These are phyloP conservation scores for Ascochyta lentis DNA, from an alignment of 2,329 filamentous ascomycete species.

Conservation along the genomic window DNA sequence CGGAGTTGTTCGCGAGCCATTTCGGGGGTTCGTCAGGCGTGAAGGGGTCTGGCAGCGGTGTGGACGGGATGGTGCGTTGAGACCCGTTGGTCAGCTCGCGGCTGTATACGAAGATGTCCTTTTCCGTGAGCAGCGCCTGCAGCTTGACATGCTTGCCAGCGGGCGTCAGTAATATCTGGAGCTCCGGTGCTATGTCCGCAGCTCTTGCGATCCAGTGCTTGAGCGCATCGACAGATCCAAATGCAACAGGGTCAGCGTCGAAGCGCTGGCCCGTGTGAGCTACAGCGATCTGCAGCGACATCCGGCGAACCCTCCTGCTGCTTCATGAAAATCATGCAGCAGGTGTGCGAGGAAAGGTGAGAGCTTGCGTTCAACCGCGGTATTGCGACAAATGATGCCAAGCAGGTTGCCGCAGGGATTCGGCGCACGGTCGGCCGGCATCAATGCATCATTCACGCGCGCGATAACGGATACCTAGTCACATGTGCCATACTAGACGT, in stretches of 20 bases:
- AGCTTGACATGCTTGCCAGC: conserved; percentile 84
- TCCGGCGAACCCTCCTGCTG: conserved; percentile 56
- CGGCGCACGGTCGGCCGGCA: conserved; percentile 32
- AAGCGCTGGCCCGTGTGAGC: conserved; percentile 92
- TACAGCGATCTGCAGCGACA: conserved; percentile 90
- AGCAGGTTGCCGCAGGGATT: conserved; percentile 38
- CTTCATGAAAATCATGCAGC: conserved; percentile 25
- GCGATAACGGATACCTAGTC: conserved; percentile 17
- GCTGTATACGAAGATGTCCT: conserved; percentile 92
- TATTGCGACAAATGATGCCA: conserved; percentile 33
- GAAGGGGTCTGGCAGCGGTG: conserved; percentile 63
- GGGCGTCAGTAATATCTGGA: conserved; percentile 86
- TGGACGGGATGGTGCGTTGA: conserved; percentile 59
- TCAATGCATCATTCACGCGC: conserved; percentile 27
- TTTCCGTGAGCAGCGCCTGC: conserved; percentile 81
- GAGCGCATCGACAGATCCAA: conserved; percentile 82
- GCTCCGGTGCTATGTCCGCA: conserved; percentile 74
- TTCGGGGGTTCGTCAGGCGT: conserved; percentile 74
- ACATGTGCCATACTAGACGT: conserved; percentile 9
- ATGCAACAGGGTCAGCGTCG: conserved; percentile 75
- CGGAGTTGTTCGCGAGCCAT: conserved; percentile 77
- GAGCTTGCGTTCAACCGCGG: conserved; percentile 16
- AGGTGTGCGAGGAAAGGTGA: conserved; percentile 21
- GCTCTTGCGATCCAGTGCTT: conserved; percentile 79
- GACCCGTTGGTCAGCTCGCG: conserved; percentile 60